phyloP scores from a whole-genome alignment of 2,329 filamentous ascomycete species.

The Didymella segeticola region DNA sequence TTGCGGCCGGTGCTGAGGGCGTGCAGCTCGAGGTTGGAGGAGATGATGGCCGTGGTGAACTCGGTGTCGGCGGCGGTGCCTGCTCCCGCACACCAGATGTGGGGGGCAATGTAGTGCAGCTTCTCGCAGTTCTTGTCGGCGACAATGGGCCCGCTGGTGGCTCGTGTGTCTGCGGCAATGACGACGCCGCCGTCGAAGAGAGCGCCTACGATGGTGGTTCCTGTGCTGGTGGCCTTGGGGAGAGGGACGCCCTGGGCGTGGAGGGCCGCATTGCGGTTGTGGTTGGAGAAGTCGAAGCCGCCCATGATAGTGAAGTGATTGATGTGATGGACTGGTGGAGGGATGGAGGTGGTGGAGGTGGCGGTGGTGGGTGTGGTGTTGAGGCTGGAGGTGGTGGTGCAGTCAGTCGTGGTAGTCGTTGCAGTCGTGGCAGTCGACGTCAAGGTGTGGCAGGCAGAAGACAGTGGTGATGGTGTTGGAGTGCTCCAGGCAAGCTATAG shows the following conservation, averaged over 20 bases:
- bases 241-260: slow-evolving; percentile 93
- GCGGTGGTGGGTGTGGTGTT: not conserved
- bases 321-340: not conserved
- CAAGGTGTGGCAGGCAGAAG: not conserved
- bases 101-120: slow-evolving; percentile 96
- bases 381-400: too few relatives aligned
- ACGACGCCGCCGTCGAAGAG: slow-evolving; percentile 97
- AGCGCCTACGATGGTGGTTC: slow-evolving; percentile 98
- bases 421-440: not conserved
- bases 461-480: not conserved
- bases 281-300: slow-evolving; percentile 86
- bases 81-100: slow-evolving; percentile 99
- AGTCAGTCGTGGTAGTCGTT: too few relatives aligned
- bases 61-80: slow-evolving; percentile 98
- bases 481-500: not conserved
- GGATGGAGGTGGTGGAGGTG: not conserved
- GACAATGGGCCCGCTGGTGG: slow-evolving; percentile 95
- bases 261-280: slow-evolving; percentile 97
- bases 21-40: slow-evolving; percentile 97
- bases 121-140: slow-evolving; percentile 99
- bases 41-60: slow-evolving; percentile 98
- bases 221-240: slow-evolving; percentile 97
- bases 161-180: slow-evolving; percentile 97
- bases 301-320: slow-evolving; percentile 69
- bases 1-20: slow-evolving; percentile 94